Base-by-base conservation (phyloP, 257 asterid genomes). In the Cruciata laevipes region DNA sequence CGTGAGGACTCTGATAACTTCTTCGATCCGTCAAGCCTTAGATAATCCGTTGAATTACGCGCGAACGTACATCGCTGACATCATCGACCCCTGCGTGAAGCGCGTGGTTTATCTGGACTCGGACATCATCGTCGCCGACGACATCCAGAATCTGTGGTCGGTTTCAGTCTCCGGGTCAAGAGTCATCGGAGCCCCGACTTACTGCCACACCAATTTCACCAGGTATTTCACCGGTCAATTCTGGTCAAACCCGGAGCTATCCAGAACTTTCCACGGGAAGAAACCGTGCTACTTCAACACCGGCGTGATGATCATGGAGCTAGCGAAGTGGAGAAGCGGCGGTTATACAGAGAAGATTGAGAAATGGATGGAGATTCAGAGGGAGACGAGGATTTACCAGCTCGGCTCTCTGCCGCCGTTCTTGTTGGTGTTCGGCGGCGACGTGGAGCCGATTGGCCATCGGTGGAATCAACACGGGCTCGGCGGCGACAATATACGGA, bases 391-490 rank as follows among this genome's bases (percentile, higher is more conserved):
- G 84, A 87, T 89, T 23, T 87, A 89, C 49, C 85, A 82, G 69
- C 67, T 87, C 84, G 95, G 95, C 2, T 87, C 94, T 0, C 73
- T 78, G 47, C 95, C 96, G 0, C 91, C 95, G 2, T 80, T 89
- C 33, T 73, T 89, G 95, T 72, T 89, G 63, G 94, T 87, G 27
- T 89, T 87, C 31, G 93, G 85, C 21, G 95, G 95, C 24, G 84
- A 87, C 4, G 77, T 89, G 11, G 86, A 81, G 57, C 81, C 85
- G 17, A 69, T 89, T 69, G 83, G 84, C 73, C 85, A 83, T 60
- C 74, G 83, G 59, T 89, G 96, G 96, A 85, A 89, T 21, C 96
- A 89, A 32, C 96, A 89, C 66, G 97, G 96, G 18, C 78, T 89
- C 3, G 91, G 95, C 17, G 97, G 93, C 25, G 91, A 89, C 62